These are phyloP conservation scores for Irpex rosettiformis DNA, from an alignment of 1,284 basidiomycete species.

Conservation along the genomic window DNA sequence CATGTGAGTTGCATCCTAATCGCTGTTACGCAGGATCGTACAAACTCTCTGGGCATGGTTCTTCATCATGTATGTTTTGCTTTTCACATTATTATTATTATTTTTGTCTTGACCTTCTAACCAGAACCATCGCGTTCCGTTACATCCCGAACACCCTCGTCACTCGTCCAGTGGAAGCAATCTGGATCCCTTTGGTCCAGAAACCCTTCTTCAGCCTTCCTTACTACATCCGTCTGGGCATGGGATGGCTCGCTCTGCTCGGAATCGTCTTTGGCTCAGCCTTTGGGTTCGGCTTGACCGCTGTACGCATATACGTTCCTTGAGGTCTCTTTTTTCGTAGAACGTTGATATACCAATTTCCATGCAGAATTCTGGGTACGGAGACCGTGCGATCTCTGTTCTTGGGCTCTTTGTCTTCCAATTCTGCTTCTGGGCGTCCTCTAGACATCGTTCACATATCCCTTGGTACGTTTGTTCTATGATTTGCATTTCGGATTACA, in stretches of 20 bases:
- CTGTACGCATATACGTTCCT: conserved; percentile 34
- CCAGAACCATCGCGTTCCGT: conserved; percentile 73
- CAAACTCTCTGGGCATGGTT: conserved; percentile 81
- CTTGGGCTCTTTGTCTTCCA: conserved; percentile 79
- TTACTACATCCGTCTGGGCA: conserved; percentile 46
- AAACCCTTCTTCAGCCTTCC: conserved; percentile 71
- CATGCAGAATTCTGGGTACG: conserved; percentile 55
- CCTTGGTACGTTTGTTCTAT: conserved; percentile 49
- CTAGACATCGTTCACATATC: conserved; percentile 55
- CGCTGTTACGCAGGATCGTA: conserved; percentile 53
- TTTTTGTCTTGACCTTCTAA: background rate
- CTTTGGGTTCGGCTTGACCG: conserved; percentile 68
- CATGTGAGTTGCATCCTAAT: conserved; percentile 3
- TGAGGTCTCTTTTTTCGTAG: background rate
- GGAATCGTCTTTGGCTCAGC: conserved; percentile 79
- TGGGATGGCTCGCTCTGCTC: conserved; percentile 74
- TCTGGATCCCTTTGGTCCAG: conserved; percentile 64
- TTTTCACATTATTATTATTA: background rate
- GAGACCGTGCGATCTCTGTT: conserved; percentile 79
- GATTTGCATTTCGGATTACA: too few relatives aligned
- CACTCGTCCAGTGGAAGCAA: conserved; percentile 58
- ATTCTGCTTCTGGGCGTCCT: conserved; percentile 62
- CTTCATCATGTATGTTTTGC: conserved; percentile 55
- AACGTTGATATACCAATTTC: conserved; percentile 21
- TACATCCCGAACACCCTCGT: conserved; percentile 71